Conservation (phyloP, 345 rosid genomes). For the Eucalyptus polybractea region DNA sequence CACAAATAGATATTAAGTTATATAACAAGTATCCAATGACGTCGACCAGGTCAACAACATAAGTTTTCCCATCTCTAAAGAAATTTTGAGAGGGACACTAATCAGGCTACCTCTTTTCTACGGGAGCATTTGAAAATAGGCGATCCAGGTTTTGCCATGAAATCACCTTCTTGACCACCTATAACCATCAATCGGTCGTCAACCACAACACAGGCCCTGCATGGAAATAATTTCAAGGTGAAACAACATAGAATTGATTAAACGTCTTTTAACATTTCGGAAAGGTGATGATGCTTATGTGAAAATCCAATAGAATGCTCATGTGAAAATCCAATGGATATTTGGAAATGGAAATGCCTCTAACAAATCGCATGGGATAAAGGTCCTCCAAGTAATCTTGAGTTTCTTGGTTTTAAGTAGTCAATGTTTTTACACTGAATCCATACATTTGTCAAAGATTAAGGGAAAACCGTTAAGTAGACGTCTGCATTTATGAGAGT, state of each 20-base stretch:
- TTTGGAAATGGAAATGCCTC: not conserved
- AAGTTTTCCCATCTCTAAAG: not conserved
- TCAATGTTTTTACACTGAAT: not conserved
- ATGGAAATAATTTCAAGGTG: not conserved
- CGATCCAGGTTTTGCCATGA: conserved; percentile 98
- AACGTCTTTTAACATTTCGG: not conserved
- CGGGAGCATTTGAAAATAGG: conserved; percentile 96
- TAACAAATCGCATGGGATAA: not conserved
- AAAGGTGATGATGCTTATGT: not conserved
- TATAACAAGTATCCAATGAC: not conserved
- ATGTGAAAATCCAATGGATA: not conserved
- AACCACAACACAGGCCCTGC: conserved; percentile 75
- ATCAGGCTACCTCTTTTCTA: conserved; percentile 57
- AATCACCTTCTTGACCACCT: conserved; percentile 99
- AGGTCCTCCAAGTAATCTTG: not conserved
- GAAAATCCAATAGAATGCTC: not conserved
- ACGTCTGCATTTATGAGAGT: not conserved
- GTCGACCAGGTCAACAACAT: not conserved
- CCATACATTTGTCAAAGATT: not conserved
- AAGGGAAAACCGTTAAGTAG: not conserved
- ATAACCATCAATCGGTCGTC: conserved; percentile 60
- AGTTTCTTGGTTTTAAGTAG: not conserved
- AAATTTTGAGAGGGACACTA: not conserved
- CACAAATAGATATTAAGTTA: not conserved
- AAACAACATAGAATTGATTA: not conserved